These are phyloP conservation scores for Oryza coarctata DNA, from an alignment of 176 grass and related monocot genomes.

Conservation along the genomic window DNA sequence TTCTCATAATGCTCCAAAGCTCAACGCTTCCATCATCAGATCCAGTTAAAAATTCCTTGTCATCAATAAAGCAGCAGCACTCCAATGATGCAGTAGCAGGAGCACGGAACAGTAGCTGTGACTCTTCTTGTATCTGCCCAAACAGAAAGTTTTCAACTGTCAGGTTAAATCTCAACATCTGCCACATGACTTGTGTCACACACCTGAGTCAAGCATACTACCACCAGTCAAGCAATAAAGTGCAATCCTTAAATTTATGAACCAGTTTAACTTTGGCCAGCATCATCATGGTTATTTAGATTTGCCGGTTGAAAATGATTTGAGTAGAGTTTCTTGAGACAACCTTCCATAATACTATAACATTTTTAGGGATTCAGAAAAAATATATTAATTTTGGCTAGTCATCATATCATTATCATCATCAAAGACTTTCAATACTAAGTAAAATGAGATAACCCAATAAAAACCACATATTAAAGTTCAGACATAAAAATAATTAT, in stretches of 20 bases:
- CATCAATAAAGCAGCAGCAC: slow-evolving; percentile 82
- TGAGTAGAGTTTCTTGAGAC: neutral
- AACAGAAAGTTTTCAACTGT: slow-evolving; percentile 10
- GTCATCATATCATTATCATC: too few relatives aligned
- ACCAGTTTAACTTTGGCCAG: neutral
- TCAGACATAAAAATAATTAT: too few relatives aligned
- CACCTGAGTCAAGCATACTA: neutral
- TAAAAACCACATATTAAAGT: too few relatives aligned
- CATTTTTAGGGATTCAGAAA: neutral
- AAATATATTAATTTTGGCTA: neutral
- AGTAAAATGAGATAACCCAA: too few relatives aligned
- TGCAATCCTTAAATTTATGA: neutral
- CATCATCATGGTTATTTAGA: neutral
- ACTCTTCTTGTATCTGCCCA: slow-evolving; percentile 78
- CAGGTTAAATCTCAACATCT: slow-evolving; percentile 1
- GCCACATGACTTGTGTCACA: neutral
- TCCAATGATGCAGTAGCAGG: slow-evolving; percentile 74
- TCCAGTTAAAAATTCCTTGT: slow-evolving; percentile 80
- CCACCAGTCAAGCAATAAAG: neutral
- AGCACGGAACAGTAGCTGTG: slow-evolving; percentile 77
- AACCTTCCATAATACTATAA: neutral
- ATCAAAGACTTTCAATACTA: too few relatives aligned
- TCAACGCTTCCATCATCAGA: slow-evolving; percentile 86
- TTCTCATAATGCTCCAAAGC: slow-evolving; percentile 76
- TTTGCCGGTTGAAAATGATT: neutral